A percentile compares a stretch with the other conserved stretches of the same genome.
These are phyloP conservation scores for Haplosporangium gracile DNA, from an alignment of 192 early-diverging fungal genomes.

Conservation along the genomic window DNA sequence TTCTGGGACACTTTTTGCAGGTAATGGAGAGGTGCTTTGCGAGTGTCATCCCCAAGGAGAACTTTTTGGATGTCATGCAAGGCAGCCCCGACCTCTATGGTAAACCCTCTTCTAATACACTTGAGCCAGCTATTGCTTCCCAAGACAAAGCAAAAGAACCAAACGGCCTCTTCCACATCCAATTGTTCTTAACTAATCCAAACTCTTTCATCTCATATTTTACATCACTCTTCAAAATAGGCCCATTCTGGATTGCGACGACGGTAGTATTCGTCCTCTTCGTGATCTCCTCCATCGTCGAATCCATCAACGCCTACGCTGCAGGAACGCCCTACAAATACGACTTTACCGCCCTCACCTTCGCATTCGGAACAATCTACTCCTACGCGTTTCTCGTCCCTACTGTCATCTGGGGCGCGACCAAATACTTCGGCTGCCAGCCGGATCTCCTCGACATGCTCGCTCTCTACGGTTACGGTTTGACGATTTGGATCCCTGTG, in stretches of 20 bases:
- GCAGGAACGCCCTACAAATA: slow-evolving; percentile 66
- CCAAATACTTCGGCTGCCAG: slow-evolving; percentile 87
- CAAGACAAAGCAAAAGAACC: not conserved
- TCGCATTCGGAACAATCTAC: slow-evolving; percentile 88
- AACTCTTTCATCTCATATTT: not conserved
- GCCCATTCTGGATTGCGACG: slow-evolving; percentile 98
- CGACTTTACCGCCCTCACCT: slow-evolving; percentile 86
- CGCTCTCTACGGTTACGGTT: slow-evolving; percentile 91
- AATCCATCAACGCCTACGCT: slow-evolving; percentile 80
- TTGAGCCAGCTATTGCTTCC: not conserved
- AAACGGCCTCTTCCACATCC: not conserved
- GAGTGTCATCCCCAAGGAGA: slow-evolving; percentile 77
- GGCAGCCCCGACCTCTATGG: slow-evolving; percentile 97
- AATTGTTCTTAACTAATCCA: not conserved
- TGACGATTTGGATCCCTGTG: slow-evolving; percentile 94
- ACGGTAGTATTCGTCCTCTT: slow-evolving; percentile 95
- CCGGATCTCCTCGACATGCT: slow-evolving; percentile 87
- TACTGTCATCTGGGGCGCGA: slow-evolving; percentile 79
- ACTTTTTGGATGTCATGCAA: slow-evolving; percentile 85
- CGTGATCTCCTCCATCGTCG: slow-evolving; percentile 90
- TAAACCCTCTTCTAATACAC: slow-evolving; percentile 22
- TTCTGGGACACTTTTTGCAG: slow-evolving; percentile 29
- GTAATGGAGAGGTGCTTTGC: slow-evolving; percentile 80
- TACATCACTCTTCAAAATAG: slow-evolving; percentile 40
- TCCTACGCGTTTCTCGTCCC: slow-evolving; percentile 82